Conservation (phyloP, 2,329 filamentous ascomycete species). For the Ascochyta viciae-villosae region DNA sequence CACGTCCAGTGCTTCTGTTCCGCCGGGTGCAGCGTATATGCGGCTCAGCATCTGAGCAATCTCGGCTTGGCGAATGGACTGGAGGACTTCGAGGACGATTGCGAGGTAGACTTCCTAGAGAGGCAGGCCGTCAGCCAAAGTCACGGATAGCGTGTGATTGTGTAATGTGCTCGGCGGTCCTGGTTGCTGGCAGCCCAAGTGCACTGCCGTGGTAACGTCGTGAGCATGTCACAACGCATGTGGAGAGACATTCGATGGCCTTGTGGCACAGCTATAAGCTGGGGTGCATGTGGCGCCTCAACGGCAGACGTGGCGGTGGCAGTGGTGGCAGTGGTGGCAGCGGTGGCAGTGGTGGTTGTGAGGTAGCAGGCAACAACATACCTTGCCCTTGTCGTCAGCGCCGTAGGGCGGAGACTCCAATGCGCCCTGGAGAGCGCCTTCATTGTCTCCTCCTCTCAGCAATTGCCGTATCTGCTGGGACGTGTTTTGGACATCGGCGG, state of each 20-base stretch:
- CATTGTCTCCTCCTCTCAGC: constrained; percentile 82
- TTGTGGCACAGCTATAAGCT: constrained; percentile 21
- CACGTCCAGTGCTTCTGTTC: constrained; percentile 85
- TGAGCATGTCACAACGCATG: constrained; percentile 20
- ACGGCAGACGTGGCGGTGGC: constrained; percentile 6
- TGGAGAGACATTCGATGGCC: constrained; percentile 35
- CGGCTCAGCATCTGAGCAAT: constrained; percentile 88
- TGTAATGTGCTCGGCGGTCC: constrained; percentile 27
- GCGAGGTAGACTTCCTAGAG: constrained; percentile 81
- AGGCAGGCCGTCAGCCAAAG: constrained; percentile 38
- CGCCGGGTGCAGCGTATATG: constrained; percentile 79
- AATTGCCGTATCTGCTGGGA: constrained; percentile 86
- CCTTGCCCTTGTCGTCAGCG: constrained; percentile 61
- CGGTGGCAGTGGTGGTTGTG: constrained; percentile 6
- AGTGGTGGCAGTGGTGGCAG: no score
- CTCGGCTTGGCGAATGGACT: constrained; percentile 94
- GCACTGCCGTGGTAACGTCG: constrained; percentile 30
- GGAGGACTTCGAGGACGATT: constrained; percentile 89
- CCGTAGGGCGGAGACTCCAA: constrained; percentile 83
- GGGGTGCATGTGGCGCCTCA: constrained; percentile 11
- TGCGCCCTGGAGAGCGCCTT: constrained; percentile 83
- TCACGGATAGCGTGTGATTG: constrained; percentile 27
- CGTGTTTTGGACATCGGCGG: constrained; percentile 79
- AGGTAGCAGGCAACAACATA: constrained; percentile 43
- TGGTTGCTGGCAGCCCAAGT: constrained; percentile 33